Evolutionary conservation across 352 stramenopile genomes (phyloP).

Genomic region (Pythium brachiatum): DNA sequence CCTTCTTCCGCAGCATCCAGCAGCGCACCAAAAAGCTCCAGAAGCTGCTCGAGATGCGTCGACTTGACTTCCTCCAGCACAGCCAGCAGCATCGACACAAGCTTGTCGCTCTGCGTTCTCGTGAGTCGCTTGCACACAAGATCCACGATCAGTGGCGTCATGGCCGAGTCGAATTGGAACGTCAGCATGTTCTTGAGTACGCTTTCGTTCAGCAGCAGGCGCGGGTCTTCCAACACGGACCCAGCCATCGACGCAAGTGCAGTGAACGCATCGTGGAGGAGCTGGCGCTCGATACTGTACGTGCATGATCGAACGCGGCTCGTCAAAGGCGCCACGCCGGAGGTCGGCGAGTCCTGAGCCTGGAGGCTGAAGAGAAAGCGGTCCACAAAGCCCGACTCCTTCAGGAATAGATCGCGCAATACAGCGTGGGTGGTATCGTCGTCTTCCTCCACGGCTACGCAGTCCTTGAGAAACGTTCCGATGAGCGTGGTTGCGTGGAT

Average conservation of each 20-base stretch:
- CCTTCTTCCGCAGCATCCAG: conserved; percentile 30
- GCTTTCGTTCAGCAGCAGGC: conserved; percentile 40
- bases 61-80: conserved; percentile 69
- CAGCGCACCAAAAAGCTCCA: conserved; percentile 40
- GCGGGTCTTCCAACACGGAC: conserved; percentile 28
- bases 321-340: conserved; percentile 6
- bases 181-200: conserved; percentile 46
- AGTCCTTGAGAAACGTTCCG: conserved; percentile 23
- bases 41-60: conserved; percentile 38
- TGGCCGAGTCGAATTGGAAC: conserved; percentile 31
- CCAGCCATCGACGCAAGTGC: neutral
- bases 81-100: conserved; percentile 50
- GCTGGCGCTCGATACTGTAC: conserved; percentile 23
- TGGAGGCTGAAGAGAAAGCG: conserved; percentile 45
- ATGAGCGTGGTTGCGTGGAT: conserved; percentile 20
- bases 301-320: conserved; percentile 28
- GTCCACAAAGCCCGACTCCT: conserved; percentile 44
- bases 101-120: conserved; percentile 35
- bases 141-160: conserved; percentile 28
- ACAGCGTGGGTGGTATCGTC: conserved; percentile 11
- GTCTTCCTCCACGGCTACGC: neutral
- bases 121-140: conserved; percentile 3
- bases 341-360: neutral
- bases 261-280: conserved; percentile 6
- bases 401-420: conserved; percentile 24